A percentile compares a stretch with the other conserved stretches of the same genome.
phyloP scores from a whole-genome alignment of 2,329 filamentous ascomycete genomes.

The Exutisphaerella laricina region DNA sequence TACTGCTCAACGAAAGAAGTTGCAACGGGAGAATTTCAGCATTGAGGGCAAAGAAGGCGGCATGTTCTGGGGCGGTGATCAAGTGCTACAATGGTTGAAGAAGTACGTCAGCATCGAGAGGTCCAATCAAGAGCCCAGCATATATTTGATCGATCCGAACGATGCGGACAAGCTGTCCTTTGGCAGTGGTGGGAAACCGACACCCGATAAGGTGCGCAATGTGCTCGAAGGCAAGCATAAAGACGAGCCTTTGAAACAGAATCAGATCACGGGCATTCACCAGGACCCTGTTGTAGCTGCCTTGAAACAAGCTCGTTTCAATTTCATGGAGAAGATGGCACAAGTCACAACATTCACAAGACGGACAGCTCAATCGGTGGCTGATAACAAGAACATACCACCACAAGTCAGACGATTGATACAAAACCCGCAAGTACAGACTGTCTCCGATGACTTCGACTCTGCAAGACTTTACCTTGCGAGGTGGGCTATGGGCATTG shows the following conservation, averaged over 20 bases:
- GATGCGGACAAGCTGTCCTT: conserved; percentile 81
- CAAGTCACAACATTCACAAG: conserved; percentile 95
- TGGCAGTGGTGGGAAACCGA: conserved; percentile 52
- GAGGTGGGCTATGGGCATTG: conserved; percentile 97
- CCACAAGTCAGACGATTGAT: conserved; percentile 80
- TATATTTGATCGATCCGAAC: conserved; percentile 84
- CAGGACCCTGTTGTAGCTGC: conserved; percentile 95
- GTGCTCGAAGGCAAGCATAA: conserved; percentile 35
- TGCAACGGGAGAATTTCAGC: conserved; percentile 78
- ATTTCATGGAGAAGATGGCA: conserved; percentile 90
- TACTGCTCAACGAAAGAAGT: conserved; percentile 84
- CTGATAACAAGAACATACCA: conserved; percentile 85
- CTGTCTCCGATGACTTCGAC: conserved; percentile 93
- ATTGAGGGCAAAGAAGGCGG: conserved; percentile 53
- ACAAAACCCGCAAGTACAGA: conserved; percentile 90
- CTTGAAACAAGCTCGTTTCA: conserved; percentile 93
- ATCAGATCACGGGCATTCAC: conserved; percentile 53
- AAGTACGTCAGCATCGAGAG: conserved; percentile 78
- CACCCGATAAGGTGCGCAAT: conserved; percentile 43
- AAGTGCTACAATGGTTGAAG: conserved; percentile 85
- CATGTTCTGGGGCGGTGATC: conserved; percentile 97
- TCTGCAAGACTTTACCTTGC: conserved; percentile 91
- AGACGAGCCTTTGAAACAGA: conserved; percentile 33
- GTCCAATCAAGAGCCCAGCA: conserved; percentile 78
- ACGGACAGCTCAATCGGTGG: conserved; percentile 82